Conservation (phyloP, 306 rosid genomes). For the Fagus crenata region DNA sequence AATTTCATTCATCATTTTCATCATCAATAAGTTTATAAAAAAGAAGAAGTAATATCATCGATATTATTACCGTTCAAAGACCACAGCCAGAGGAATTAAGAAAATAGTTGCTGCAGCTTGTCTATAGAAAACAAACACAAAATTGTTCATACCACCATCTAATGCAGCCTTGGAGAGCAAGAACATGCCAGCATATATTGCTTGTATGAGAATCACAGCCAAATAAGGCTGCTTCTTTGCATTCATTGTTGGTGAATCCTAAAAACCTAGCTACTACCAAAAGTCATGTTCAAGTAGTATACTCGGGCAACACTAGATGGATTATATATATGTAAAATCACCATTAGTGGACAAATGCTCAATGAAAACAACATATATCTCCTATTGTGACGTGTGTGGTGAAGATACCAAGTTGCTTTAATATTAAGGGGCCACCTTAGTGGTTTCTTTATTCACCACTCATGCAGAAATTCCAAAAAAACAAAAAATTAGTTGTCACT, state of each 20-base stretch:
- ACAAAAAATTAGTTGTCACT: not conserved
- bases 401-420: slow-evolving; percentile 28
- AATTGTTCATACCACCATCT: slow-evolving; percentile 75
- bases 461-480: not conserved
- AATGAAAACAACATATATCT: slow-evolving; percentile 5
- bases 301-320: not conserved
- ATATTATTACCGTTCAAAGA: slow-evolving; percentile 50
- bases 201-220: slow-evolving; percentile 50
- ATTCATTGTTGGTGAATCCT: slow-evolving; percentile 18
- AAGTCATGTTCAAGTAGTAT: not conserved
- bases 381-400: slow-evolving; percentile 40
- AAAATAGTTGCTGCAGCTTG: slow-evolving; percentile 62
- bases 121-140: slow-evolving; percentile 70
- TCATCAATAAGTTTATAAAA: not conserved
- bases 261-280: not conserved
- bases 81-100: slow-evolving; percentile 54
- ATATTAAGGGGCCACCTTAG: slow-evolving; percentile 34
- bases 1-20: not conserved
- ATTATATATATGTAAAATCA: not conserved
- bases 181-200: slow-evolving; percentile 66
- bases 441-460: not conserved
- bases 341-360: slow-evolving; percentile 28
- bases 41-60: not conserved
- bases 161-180: slow-evolving; percentile 73
- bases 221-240: slow-evolving; percentile 33